A percentile compares a stretch with the other conserved stretches of the same genome.
Conservation (phyloP, 2,329 filamentous ascomycete genomes). For the Xylariaceae sp. region DNA sequence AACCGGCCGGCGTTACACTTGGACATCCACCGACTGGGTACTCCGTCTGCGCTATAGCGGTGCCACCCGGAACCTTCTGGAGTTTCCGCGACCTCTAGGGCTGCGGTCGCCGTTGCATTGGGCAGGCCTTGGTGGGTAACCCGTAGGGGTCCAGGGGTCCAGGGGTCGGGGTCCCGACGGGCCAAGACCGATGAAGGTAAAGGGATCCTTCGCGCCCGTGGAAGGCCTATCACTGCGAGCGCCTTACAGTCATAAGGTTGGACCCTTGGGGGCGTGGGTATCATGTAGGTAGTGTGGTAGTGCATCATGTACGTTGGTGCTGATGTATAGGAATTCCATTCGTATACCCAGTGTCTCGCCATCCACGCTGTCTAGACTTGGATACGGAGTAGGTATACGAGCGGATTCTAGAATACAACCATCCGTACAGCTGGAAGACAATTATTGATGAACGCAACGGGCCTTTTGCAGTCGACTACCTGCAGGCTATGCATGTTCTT, state of each 20-base stretch:
- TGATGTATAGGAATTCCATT: too few relatives aligned
- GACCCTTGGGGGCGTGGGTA: too few relatives aligned
- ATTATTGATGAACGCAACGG: too few relatives aligned
- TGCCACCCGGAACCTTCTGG: background rate
- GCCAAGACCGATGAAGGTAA: background rate
- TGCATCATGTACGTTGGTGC: too few relatives aligned
- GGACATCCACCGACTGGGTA: background rate
- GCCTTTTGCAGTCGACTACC: too few relatives aligned
- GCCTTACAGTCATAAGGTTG: too few relatives aligned
- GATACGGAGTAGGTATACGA: background rate
- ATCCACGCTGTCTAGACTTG: background rate
- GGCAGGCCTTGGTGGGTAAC: background rate
- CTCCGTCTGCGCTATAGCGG: background rate
- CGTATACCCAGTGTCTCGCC: too few relatives aligned
- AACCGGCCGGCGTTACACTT: background rate
- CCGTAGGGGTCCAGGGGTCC: background rate
- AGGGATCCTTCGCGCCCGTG: too few relatives aligned
- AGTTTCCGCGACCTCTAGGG: background rate
- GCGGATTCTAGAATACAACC: background rate
- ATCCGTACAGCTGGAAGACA: too few relatives aligned
- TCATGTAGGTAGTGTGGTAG: too few relatives aligned
- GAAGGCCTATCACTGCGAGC: too few relatives aligned
- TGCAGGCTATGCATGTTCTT: too few relatives aligned
- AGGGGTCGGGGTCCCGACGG: background rate
- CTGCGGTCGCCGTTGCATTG: background rate